Evolutionary conservation across 768 basidiomycete species (phyloP).

Genomic region (Kwoniella europaea): DNA sequence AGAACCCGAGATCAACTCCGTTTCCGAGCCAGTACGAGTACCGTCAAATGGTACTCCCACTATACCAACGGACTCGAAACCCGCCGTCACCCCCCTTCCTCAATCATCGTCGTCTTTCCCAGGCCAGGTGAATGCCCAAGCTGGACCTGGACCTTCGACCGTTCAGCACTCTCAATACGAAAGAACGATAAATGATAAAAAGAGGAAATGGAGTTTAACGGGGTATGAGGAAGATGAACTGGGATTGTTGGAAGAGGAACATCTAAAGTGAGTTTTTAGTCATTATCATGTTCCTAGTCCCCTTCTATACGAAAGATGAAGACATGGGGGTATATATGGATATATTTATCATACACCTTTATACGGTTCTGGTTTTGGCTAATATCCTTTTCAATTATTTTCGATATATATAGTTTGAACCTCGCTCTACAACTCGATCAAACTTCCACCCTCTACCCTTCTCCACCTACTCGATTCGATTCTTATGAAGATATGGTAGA

Average conservation of each 20-base stretch:
- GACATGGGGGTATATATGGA: not conserved
- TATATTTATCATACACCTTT: not conserved
- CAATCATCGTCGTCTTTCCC: too few species aligned
- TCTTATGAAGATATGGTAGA: conserved; percentile 42
- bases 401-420: conserved; percentile 4
- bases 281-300: too few species aligned
- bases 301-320: too few species aligned
- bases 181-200: conserved; percentile 14
- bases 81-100: too few species aligned
- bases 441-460: conserved; percentile 27
- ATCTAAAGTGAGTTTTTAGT: conserved; percentile 4
- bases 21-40: not conserved
- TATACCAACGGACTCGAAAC: not conserved
- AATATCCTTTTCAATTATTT: not conserved
- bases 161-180: conserved; percentile 2
- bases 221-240: conserved; percentile 17
- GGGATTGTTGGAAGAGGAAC: conserved; percentile 5
- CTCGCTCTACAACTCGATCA: conserved; percentile 34
- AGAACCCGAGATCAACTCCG: not conserved
- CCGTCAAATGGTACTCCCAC: not conserved
- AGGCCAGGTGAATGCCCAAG: conserved; percentile 21
- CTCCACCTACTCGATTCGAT: conserved; percentile 21
- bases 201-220: conserved; percentile 23
- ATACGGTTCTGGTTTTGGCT: not conserved
- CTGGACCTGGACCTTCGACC: conserved; percentile 17